Evolutionary conservation across 2,329 filamentous ascomycete genomes (phyloP).

Genomic region (Fusarium longipes): DNA sequence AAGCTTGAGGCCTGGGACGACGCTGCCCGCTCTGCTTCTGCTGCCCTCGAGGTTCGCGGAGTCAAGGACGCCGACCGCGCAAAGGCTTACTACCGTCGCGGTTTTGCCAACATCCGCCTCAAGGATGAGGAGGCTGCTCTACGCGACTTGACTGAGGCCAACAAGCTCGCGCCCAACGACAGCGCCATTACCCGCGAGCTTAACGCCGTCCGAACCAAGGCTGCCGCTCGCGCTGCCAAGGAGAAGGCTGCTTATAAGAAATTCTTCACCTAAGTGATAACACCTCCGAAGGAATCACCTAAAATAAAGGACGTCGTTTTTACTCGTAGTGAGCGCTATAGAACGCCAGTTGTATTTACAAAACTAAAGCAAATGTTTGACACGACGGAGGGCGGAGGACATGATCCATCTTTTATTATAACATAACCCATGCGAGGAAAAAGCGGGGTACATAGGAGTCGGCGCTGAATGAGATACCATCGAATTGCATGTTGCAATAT

Average conservation of each 20-base stretch:
- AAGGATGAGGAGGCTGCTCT: slow-evolving; percentile 89
- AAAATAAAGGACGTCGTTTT: slow-evolving; percentile 22
- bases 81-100: slow-evolving; percentile 89
- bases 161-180: slow-evolving; percentile 79
- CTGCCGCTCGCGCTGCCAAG: slow-evolving; percentile 79
- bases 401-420: slow-evolving; percentile 41
- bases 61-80: slow-evolving; percentile 82
- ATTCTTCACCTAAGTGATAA: slow-evolving; percentile 72
- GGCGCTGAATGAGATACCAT: slow-evolving; percentile 48
- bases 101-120: slow-evolving; percentile 75
- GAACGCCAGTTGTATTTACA: slow-evolving; percentile 28
- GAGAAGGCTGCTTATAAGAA: slow-evolving; percentile 94
- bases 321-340: slow-evolving; percentile 17
- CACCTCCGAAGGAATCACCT: neutral
- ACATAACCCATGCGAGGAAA: slow-evolving; percentile 40
- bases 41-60: slow-evolving; percentile 75
- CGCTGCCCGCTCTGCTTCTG: slow-evolving; percentile 74
- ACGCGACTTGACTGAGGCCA: slow-evolving; percentile 79
- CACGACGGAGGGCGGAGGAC: slow-evolving; percentile 20
- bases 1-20: slow-evolving; percentile 81
- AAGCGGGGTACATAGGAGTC: slow-evolving; percentile 45
- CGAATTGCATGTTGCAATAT: slow-evolving; percentile 43
- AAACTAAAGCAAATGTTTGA: slow-evolving; percentile 29
- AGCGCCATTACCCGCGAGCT: slow-evolving; percentile 80
- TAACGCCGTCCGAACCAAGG: slow-evolving; percentile 79